phyloP scores from a whole-genome alignment of 345 rosid genomes.

The Gossypium anomalum region DNA sequence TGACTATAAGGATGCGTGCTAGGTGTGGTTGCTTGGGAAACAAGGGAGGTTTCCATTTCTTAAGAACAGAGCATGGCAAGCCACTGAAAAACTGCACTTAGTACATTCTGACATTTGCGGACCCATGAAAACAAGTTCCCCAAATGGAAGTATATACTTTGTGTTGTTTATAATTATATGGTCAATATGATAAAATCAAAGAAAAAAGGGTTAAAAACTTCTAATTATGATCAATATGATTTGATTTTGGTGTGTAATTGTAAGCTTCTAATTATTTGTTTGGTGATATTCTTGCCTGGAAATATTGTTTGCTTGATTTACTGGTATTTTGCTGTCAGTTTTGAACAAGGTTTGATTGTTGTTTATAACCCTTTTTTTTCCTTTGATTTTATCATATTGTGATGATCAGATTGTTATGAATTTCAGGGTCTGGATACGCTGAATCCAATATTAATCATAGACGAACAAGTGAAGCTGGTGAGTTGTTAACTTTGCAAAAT shows the following conservation, averaged over 20 bases:
- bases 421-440: constrained; percentile 55
- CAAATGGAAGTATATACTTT: no score
- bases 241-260: background rate
- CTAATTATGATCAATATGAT: no score
- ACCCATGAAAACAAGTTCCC: no score
- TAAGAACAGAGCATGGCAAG: no score
- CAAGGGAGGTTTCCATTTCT: no score
- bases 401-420: background rate
- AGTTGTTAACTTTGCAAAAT: constrained; percentile 18
- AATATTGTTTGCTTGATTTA: background rate
- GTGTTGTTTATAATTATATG: no score
- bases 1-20: no score
- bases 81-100: no score
- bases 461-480: constrained; percentile 49
- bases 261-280: background rate
- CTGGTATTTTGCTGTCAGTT: background rate
- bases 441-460: constrained; percentile 50
- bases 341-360: background rate
- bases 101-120: no score
- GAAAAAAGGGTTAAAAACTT: no score
- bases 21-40: no score
- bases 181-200: no score
- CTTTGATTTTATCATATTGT: background rate
- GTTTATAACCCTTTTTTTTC: background rate
- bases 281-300: background rate